A percentile compares a stretch with the other conserved stretches of the same genome.
Evolutionary conservation across 371 early-diverging fungal genomes (phyloP).

Genomic region (Polyrhizophydium stewartii): DNA sequence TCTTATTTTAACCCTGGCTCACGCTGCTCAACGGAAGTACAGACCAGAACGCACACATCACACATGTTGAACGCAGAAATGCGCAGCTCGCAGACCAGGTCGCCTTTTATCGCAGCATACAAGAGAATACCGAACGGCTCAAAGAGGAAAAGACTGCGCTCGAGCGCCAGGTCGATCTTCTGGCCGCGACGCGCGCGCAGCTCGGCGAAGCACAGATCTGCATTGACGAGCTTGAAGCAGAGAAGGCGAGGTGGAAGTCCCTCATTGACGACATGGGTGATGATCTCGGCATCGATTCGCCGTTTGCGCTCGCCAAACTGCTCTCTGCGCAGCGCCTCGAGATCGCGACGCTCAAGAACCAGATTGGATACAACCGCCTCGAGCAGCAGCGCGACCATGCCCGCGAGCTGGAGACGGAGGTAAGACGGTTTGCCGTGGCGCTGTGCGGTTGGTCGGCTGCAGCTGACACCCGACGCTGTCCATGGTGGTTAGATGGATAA

Average conservation of each 20-base stretch:
- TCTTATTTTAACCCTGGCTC: neutral
- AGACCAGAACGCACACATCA: conserved; percentile 43
- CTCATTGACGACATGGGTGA: conserved; percentile 9
- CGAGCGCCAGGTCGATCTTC: conserved; percentile 27
- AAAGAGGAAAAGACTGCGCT: conserved; percentile 40
- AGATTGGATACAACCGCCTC: conserved; percentile 24
- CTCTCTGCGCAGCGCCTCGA: conserved; percentile 38
- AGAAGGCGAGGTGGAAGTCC: conserved; percentile 42
- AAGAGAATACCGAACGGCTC: conserved; percentile 28
- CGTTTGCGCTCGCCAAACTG: conserved; percentile 33
- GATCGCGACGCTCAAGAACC: conserved; percentile 27
- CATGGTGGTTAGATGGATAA: conserved; percentile 10
- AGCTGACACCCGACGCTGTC: no score
- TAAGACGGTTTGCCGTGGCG: neutral
- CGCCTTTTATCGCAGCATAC: conserved; percentile 12
- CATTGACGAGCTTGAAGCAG: conserved; percentile 26
- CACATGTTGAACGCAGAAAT: conserved; percentile 34
- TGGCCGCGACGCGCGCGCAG: conserved; percentile 20
- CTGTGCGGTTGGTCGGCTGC: no score
- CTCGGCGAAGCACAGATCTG: conserved; percentile 29
- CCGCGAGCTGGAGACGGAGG: conserved; percentile 20
- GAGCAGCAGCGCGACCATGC: conserved; percentile 15
- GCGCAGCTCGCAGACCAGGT: conserved; percentile 22
- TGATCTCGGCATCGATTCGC: conserved; percentile 30
- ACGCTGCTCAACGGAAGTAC: neutral